These are phyloP conservation scores for Xylaria sp. DNA, from an alignment of 2,329 filamentous ascomycete genomes.

Conservation along the genomic window DNA sequence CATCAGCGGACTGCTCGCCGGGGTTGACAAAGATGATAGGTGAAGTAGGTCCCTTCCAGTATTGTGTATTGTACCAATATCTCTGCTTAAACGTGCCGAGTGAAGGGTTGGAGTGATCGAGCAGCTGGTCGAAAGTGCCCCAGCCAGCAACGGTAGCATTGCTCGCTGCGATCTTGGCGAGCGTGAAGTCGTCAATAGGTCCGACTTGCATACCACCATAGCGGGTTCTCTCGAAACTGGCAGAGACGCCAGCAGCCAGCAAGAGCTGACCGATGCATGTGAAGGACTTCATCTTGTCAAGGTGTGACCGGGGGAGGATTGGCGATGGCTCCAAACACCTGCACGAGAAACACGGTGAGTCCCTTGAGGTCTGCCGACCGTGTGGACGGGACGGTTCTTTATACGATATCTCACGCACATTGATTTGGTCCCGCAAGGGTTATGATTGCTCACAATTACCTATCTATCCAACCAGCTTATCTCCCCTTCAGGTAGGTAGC, in stretches of 20 bases:
- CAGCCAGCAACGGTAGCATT: conserved; percentile 41
- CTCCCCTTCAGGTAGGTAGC: conserved; percentile 20
- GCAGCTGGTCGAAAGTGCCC: conserved; percentile 54
- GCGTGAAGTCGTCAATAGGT: conserved; percentile 43
- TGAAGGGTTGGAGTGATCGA: conserved; percentile 55
- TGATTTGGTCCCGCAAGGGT: conserved; percentile 18
- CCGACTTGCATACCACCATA: conserved; percentile 47
- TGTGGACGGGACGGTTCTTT: conserved; percentile 25
- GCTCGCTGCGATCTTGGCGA: conserved; percentile 20
- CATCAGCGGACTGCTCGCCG: conserved; percentile 52
- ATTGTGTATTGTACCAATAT: conserved; percentile 56
- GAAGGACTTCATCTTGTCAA: conserved; percentile 47
- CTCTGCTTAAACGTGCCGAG: conserved; percentile 56
- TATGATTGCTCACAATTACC: conserved; percentile 14
- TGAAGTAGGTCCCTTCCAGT: conserved; percentile 55
- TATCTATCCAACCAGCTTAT: conserved; percentile 28
- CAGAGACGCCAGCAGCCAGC: conserved; percentile 46
- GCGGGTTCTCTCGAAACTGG: conserved; percentile 41
- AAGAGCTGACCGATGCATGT: conserved; percentile 42
- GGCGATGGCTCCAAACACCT: conserved; percentile 28
- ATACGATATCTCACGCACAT: conserved; percentile 22
- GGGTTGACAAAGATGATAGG: conserved; percentile 56
- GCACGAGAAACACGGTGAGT: conserved; percentile 26
- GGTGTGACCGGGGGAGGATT: conserved; percentile 24
- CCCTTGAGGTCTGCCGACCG: conserved; percentile 12